Conservation (phyloP, 2,329 filamentous ascomycete genomes). For the Cytospora piceae region DNA sequence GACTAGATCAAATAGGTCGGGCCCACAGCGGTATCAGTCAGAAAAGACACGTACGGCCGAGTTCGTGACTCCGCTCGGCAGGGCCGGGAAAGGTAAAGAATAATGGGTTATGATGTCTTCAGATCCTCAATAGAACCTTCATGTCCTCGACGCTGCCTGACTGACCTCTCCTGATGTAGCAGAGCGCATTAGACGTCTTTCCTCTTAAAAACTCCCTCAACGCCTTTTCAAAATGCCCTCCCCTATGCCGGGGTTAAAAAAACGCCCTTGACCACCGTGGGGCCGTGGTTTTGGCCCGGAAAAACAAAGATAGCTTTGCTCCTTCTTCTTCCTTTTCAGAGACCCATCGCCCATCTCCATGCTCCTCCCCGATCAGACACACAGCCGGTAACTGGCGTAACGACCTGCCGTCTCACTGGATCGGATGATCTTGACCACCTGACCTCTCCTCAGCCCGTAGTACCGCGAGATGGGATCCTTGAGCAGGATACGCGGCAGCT, state of each 20-base stretch:
- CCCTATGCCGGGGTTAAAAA: conserved; percentile 20
- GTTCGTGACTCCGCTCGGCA: not conserved
- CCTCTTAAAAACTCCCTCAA: conserved; percentile 21
- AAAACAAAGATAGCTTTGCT: conserved; percentile 8
- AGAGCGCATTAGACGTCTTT: conserved; percentile 14
- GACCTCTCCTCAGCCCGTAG: conserved; percentile 83
- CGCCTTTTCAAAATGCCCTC: conserved; percentile 28
- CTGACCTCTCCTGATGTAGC: not conserved
- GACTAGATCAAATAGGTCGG: not conserved
- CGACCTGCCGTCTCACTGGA: conserved; percentile 93
- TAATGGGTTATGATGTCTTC: not conserved
- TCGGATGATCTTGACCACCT: conserved; percentile 98
- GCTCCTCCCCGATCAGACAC: conserved; percentile 50
- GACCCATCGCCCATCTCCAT: not conserved
- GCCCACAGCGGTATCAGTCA: not conserved
- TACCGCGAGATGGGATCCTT: conserved; percentile 94
- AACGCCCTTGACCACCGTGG: conserved; percentile 17
- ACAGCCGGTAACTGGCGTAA: conserved; percentile 89
- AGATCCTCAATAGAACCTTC: not conserved
- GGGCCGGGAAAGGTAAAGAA: not conserved
- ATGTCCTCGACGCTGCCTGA: conserved; percentile 6
- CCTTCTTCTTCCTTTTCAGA: not conserved
- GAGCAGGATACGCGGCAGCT: conserved; percentile 88
- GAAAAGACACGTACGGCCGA: not conserved
- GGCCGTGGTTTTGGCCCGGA: conserved; percentile 3